Evolutionary conservation across 1,139 yeast genomes (phyloP).

Genomic region (Nakaseomyces nivariensis): DNA sequence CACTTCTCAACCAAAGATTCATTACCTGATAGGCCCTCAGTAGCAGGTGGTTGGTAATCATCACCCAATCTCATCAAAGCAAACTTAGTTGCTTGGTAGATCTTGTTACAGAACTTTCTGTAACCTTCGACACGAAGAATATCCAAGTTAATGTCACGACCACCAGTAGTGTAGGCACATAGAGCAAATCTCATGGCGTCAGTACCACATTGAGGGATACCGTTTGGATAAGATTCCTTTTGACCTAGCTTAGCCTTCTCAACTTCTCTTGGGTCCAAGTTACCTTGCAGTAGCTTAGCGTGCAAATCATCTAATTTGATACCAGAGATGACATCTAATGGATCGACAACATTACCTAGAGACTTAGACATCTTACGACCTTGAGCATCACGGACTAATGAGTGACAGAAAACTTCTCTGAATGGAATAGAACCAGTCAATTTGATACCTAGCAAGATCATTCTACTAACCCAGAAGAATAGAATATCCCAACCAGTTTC

Average conservation of each 20-base stretch:
- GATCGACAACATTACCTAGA: slow-evolving; percentile 92
- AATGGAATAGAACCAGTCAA: slow-evolving; percentile 88
- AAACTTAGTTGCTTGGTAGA: slow-evolving; percentile 96
- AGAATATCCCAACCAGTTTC: slow-evolving; percentile 99
- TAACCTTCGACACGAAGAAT: slow-evolving; percentile 96
- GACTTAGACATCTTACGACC: slow-evolving; percentile 99
- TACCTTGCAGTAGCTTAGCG: slow-evolving; percentile 67
- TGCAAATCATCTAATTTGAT: slow-evolving; percentile 72
- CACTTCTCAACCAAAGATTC: slow-evolving; percentile 93
- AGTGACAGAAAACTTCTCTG: slow-evolving; percentile 95
- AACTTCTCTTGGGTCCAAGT: slow-evolving; percentile 82
- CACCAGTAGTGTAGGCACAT: slow-evolving; percentile 98
- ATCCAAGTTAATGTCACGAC: slow-evolving; percentile 94
- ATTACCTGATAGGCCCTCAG: slow-evolving; percentile 53
- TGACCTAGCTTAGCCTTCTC: slow-evolving; percentile 86
- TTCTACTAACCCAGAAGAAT: slow-evolving; percentile 97
- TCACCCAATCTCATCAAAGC: slow-evolving; percentile 88
- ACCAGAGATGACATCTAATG: slow-evolving; percentile 87
- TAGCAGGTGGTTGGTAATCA: slow-evolving; percentile 72
- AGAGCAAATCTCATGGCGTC: slow-evolving; percentile 96
- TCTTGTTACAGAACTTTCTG: slow-evolving; percentile 98
- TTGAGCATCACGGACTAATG: slow-evolving; percentile 97
- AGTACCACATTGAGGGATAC: slow-evolving; percentile 99
- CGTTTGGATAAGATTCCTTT: slow-evolving; percentile 82
- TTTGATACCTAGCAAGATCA: slow-evolving; percentile 86